Percentiles rank a stretch among this genome's conserved stretches.
These are phyloP conservation scores for Nitzschia palea DNA, from an alignment of 108 stramenopile genomes.

Conservation along the genomic window DNA sequence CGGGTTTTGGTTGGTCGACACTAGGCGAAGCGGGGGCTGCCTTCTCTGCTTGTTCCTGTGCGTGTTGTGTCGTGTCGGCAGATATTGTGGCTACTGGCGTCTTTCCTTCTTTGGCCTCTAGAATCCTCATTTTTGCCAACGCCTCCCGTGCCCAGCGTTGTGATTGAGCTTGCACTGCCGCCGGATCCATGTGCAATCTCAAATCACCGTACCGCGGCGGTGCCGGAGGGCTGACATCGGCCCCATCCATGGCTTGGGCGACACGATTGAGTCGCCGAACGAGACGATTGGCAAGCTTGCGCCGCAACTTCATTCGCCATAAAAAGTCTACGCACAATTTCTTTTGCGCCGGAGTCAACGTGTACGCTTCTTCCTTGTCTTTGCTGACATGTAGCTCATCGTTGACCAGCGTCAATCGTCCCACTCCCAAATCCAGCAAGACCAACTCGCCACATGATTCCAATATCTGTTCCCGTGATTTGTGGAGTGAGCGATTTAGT, in stretches of 20 bases:
- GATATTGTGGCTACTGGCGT: background rate
- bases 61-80: background rate
- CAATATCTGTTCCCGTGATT: constrained; percentile 26
- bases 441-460: constrained; percentile 34
- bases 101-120: background rate
- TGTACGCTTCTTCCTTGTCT: background rate
- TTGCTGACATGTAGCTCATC: constrained; percentile 30
- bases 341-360: constrained; percentile 24
- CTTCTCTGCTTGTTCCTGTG: background rate
- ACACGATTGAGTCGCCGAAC: constrained; percentile 67
- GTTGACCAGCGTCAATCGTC: constrained; percentile 26
- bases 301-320: constrained; percentile 68
- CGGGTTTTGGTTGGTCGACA: background rate
- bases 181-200: constrained; percentile 38
- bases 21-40: background rate
- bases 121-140: constrained; percentile 36
- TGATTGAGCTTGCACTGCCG: constrained; percentile 14
- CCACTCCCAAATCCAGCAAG: constrained; percentile 49
- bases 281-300: constrained; percentile 68
- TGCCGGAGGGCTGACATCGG: constrained; percentile 30
- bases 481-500: constrained; percentile 37
- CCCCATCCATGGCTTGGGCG: constrained; percentile 66
- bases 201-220: constrained; percentile 60
- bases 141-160: constrained; percentile 35
- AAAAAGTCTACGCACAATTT: constrained; percentile 58